phyloP scores from a whole-genome alignment of 768 basidiomycete genomes.

The Dacryopinax primogenitus region DNA sequence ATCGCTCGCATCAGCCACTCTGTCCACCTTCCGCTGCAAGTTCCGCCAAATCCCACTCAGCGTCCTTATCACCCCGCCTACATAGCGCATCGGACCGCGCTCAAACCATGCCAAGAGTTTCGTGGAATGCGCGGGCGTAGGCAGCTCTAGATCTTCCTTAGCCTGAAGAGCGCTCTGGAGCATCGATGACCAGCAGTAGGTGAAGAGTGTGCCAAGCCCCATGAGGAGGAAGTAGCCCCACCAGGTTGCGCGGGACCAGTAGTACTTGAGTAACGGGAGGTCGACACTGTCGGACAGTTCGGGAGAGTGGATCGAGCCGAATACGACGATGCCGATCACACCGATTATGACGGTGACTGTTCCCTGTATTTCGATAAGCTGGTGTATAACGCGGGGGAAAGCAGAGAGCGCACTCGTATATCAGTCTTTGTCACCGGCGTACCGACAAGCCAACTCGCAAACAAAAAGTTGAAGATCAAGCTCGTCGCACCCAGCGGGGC shows the following conservation, averaged over 20 bases:
- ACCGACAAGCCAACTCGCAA: conserved; percentile 74
- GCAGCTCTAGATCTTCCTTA: conserved; percentile 26
- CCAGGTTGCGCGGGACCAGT: conserved; percentile 85
- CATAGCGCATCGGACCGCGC: conserved; percentile 10
- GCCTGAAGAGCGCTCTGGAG: conserved; percentile 62
- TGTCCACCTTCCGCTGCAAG: conserved; percentile 47
- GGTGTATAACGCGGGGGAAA: not conserved
- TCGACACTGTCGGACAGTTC: conserved; percentile 58
- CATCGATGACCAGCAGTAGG: conserved; percentile 55
- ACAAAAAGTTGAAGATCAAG: conserved; percentile 91
- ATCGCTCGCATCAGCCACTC: conserved; percentile 63
- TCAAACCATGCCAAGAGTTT: conserved; percentile 14
- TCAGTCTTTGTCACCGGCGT: conserved; percentile 74
- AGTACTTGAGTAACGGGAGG: conserved; percentile 57
- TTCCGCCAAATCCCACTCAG: conserved; percentile 34
- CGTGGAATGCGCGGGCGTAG: conserved; percentile 14
- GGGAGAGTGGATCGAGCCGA: conserved; percentile 62
- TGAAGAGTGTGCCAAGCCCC: conserved; percentile 47
- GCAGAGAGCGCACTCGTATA: conserved; percentile 46
- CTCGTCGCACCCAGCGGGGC: conserved; percentile 89
- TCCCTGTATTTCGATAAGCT: conserved; percentile 35
- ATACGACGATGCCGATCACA: conserved; percentile 77
- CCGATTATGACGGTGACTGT: conserved; percentile 72
- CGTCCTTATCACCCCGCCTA: conserved; percentile 25
- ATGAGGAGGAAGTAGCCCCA: conserved; percentile 80